Evolutionary conservation across 495 filamentous ascomycete species (phyloP), one percentile per base, ranked within the genome.

Genomic region (Xylaria telfairii): DNA sequence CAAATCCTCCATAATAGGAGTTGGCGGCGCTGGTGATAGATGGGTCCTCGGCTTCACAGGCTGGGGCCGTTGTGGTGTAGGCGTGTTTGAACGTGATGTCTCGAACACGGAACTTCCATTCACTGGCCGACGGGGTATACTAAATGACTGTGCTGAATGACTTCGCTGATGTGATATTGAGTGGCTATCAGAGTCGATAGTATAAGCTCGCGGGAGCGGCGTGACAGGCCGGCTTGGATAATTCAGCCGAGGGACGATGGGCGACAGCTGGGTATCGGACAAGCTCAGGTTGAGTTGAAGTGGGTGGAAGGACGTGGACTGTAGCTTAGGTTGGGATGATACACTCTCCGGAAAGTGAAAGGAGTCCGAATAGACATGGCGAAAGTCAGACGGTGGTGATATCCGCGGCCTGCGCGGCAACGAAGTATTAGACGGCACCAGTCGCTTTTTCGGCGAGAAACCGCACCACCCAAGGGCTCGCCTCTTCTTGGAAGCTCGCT

Each of bases 221-320:
- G 83, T 81, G 41, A 78, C 69, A 37, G 73, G 72, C 4, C 81
- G 76, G 32, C 47, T 65, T 51, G 77, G 72, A 63, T 75, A 72
- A 42, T 81, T 74, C 63, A 90, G 80, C 67, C 86, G 80, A 34
- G 88, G 87, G 5, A 91, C 72, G 24, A 88, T 81, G 12, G 89
- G 87, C 17, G 93, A 93, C 12, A 96, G 83, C 54, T 85, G 86
- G 75, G 90, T 88, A 34, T 89, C 84, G 32, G 89, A 87, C 66
- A 85, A 77, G 75, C 92, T 90, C 68, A 96, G 92, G 80, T 87
- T 93, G 61, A 96, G 84, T 80, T 95, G 88, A 46, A 96, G 83
- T 13, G 92, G 92, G 44, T 87, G 86, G 78, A 93, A 93, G 19
- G 84, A 79, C 28, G 78, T 73, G 47, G 80, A 80, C 49, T 77